Base-by-base conservation (phyloP, 2,329 filamentous ascomycete species). In the Fusarium zealandicum region DNA sequence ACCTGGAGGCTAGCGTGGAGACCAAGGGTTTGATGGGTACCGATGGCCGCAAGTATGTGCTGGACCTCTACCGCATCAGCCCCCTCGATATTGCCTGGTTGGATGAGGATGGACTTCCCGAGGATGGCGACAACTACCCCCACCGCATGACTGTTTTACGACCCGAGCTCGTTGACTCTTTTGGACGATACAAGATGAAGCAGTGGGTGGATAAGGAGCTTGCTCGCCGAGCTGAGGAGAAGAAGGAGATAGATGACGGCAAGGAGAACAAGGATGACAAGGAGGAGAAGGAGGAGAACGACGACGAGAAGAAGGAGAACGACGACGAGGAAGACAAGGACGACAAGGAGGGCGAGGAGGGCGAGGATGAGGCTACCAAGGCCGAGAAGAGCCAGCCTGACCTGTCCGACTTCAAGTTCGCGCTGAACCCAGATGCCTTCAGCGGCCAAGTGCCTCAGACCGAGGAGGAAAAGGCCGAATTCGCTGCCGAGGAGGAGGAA, bases 21-120 rank as follows among this genome's bases (percentile, higher is more conserved):
- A 99, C 95, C 46, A 99, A 99, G 80, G 95, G 95, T 46, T 80
- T 99, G n/a, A 81, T 99, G 66, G 95, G 95, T 40, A 99, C 95
- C 1, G 95, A 99, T 70, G 95, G 93, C 31, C 86, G 95, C 67
- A 97, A 96, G 73, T 99, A 99, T 71, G 91, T 97, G n/a, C 84
- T 99, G 43, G 95, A 99, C 69, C 79, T 99, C 46, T 99, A 99
- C 79, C 87, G 95, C 52, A 89, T 98, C 61, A 96, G 95, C 3
- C 95, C 95, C 6, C 78, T 98, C 51, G 95, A 99, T 73, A 87
- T 97, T 50, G 76, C 82, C 17, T 99, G 96, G 93, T 82, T 96
- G 65, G 93, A 99, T 64, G 88, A 93, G 71, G 81, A 85, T 64
- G 80, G 78, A 48, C 76, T 74, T 9, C 76, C 74, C 13, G 65